phyloP scores from a whole-genome alignment of 108 stramenopile genomes.

The Tribonema minus region DNA sequence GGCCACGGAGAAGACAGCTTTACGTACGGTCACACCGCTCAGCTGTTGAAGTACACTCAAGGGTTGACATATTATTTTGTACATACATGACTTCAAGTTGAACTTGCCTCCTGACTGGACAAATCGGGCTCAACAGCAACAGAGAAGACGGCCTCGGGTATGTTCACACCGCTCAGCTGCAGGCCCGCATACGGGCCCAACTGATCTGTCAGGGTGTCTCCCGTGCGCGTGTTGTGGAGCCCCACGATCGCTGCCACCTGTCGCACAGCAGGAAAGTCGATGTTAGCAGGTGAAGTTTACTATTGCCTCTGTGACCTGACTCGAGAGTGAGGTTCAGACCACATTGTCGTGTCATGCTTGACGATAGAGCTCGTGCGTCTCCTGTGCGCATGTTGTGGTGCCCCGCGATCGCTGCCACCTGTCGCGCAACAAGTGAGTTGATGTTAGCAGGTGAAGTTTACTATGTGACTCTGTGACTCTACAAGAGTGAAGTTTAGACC shows the following conservation, averaged over 20 bases:
- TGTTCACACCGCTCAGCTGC: slow-evolving; percentile 44
- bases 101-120: slow-evolving; percentile 51
- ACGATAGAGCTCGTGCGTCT: slow-evolving; percentile 66
- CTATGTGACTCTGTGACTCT: background rate
- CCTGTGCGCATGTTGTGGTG: slow-evolving; percentile 93
- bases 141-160: slow-evolving; percentile 84
- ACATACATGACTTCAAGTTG: too few relatives aligned
- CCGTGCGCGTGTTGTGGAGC: slow-evolving; percentile 90
- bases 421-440: slow-evolving; percentile 85
- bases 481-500: too few relatives aligned
- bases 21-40: slow-evolving; percentile 50
- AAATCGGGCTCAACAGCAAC: slow-evolving; percentile 84
- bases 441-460: too few relatives aligned
- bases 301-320: background rate
- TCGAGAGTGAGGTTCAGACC: too few relatives aligned
- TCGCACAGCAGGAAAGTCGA: slow-evolving; percentile 86
- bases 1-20: slow-evolving; percentile 94
- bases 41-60: too few relatives aligned
- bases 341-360: background rate
- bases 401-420: slow-evolving; percentile 81
- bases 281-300: too few relatives aligned
- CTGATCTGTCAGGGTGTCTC: slow-evolving; percentile 88
- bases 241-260: slow-evolving; percentile 84
- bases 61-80: too few relatives aligned
- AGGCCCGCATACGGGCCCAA: slow-evolving; percentile 67